Evolutionary conservation across 2,329 filamentous ascomycete species (phyloP).

Genomic region (Scedosporium apiospermum): DNA sequence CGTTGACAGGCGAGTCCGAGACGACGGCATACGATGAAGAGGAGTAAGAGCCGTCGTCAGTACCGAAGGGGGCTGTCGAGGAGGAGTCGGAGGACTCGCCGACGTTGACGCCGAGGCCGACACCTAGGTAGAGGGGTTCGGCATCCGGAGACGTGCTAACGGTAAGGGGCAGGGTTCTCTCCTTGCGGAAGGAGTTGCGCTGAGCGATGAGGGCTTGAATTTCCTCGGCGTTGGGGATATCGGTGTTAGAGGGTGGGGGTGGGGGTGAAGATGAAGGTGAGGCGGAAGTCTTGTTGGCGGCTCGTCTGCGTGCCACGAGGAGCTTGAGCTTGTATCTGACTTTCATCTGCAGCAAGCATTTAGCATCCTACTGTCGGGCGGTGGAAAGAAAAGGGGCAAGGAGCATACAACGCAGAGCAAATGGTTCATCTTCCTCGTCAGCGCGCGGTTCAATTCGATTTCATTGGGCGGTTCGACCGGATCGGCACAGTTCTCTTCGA

Average conservation of each 20-base stretch:
- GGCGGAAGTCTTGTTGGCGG: slow-evolving; percentile 4
- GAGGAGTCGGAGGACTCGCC: background rate
- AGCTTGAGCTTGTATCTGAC: slow-evolving; percentile 83
- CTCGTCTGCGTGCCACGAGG: slow-evolving; percentile 36
- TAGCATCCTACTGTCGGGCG: no score
- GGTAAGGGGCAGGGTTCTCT: background rate
- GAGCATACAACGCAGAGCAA: slow-evolving; percentile 68
- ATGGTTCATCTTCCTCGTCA: slow-evolving; percentile 82
- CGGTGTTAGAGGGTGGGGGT: slow-evolving; percentile 2
- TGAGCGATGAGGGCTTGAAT: slow-evolving; percentile 39
- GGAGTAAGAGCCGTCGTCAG: slow-evolving; percentile 26
- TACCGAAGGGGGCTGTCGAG: slow-evolving; percentile 68
- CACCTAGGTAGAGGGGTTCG: slow-evolving; percentile 11
- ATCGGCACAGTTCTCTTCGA: slow-evolving; percentile 77
- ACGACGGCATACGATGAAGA: slow-evolving; percentile 39
- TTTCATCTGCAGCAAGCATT: slow-evolving; percentile 55
- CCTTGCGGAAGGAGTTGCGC: slow-evolving; percentile 28
- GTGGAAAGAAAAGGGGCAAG: background rate
- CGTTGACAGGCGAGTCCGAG: slow-evolving; percentile 75
- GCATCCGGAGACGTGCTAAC: background rate
- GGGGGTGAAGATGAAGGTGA: slow-evolving; percentile 5
- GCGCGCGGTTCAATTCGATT: slow-evolving; percentile 81
- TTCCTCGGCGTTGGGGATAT: slow-evolving; percentile 23
- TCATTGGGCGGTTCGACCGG: slow-evolving; percentile 78
- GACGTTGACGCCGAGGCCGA: slow-evolving; percentile 22